A percentile compares a stretch with the other conserved stretches of the same genome.
phyloP scores from a whole-genome alignment of 176 grass and related monocot genomes.

The Canna indica region DNA sequence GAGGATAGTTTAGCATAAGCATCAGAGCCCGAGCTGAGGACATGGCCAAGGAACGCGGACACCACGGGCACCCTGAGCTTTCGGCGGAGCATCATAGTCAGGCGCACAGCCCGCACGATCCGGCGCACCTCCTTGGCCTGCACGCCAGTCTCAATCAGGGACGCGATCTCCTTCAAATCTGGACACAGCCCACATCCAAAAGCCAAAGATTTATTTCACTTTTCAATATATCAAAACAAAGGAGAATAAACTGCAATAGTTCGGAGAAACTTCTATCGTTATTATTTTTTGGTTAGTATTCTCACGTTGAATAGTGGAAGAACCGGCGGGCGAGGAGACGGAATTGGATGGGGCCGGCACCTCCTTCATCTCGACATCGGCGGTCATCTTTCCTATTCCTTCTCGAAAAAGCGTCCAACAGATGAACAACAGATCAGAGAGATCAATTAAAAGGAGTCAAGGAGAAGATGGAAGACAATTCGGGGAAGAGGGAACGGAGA shows the following conservation, averaged over 20 bases:
- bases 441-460: no score
- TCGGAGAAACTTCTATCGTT: not conserved
- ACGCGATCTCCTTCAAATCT: constrained; percentile 89
- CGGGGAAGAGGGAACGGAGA: not conserved
- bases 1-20: constrained; percentile 38
- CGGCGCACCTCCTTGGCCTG: constrained; percentile 65
- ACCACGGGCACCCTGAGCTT: constrained; percentile 41
- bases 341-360: constrained; percentile 7
- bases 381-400: constrained; percentile 4
- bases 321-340: not conserved
- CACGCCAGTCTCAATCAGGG: constrained; percentile 58
- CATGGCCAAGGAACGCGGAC: constrained; percentile 49
- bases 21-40: constrained; percentile 37
- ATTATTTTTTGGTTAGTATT: not conserved
- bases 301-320: constrained; percentile 21
- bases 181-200: not conserved
- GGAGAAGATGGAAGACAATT: not conserved
- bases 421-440: not conserved
- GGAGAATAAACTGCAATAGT: constrained; percentile 25
- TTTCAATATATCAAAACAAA: not conserved
- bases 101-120: constrained; percentile 61
- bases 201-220: not conserved
- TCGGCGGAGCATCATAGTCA: constrained; percentile 59
- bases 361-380: constrained; percentile 27
- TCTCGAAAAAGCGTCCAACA: not conserved